These are phyloP conservation scores for Leccinum ponderosum DNA, from an alignment of 1,284 basidiomycete genomes.

Conservation along the genomic window DNA sequence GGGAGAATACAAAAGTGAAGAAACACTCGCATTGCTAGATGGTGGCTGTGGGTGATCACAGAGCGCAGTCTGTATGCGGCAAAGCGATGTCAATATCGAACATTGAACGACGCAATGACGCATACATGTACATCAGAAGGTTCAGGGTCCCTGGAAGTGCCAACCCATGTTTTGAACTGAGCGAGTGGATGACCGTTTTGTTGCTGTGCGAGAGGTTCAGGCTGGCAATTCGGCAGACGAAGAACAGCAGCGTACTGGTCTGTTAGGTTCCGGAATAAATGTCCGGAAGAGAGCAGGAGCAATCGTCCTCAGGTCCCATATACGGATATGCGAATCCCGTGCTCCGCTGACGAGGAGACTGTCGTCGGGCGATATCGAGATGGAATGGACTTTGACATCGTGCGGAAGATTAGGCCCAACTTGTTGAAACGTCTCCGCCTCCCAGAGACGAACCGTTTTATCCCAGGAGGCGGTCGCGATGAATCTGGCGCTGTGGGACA, in stretches of 20 bases:
- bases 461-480: slow-evolving; percentile 25
- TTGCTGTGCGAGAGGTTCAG: not conserved
- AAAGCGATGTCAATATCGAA: not conserved
- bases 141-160: not conserved
- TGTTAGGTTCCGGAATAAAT: slow-evolving; percentile 14
- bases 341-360: slow-evolving; percentile 18
- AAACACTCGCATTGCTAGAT: not conserved
- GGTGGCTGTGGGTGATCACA: not conserved
- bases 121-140: slow-evolving; percentile 3
- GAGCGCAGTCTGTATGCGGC: not conserved
- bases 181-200: not conserved
- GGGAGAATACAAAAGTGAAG: not conserved
- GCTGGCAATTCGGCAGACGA: not conserved
- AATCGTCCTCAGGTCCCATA: slow-evolving; percentile 18
- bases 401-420: slow-evolving; percentile 21
- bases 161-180: not conserved
- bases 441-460: slow-evolving; percentile 26
- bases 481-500: slow-evolving; percentile 17
- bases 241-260: slow-evolving; percentile 5
- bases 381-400: slow-evolving; percentile 7
- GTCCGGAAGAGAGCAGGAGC: slow-evolving; percentile 19
- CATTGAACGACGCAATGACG: not conserved
- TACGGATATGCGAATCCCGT: slow-evolving; percentile 12
- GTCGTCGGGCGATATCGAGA: slow-evolving; percentile 21
- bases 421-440: slow-evolving; percentile 18